Percentiles rank a stretch among this genome's conserved stretches.
Conservation (phyloP, 306 rosid species). For the Medicago lupulina region DNA sequence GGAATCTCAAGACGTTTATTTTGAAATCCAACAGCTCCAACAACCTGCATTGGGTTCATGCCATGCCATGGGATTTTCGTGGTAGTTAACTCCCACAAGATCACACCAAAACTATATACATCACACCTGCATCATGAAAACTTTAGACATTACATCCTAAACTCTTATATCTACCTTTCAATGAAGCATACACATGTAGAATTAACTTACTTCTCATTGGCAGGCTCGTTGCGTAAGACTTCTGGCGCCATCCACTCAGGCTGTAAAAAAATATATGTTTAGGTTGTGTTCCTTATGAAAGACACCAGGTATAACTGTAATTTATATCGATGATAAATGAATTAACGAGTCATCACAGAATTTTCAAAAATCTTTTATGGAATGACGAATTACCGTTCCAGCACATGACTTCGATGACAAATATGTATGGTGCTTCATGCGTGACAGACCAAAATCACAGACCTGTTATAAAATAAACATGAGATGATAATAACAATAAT, state of each 20-base stretch:
- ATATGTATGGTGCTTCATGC: conserved; percentile 89
- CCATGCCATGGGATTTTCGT: conserved; percentile 87
- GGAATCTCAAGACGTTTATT: conserved; percentile 95
- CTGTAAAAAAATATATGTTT: conserved; percentile 59
- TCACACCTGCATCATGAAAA: conserved; percentile 87
- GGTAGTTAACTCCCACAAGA: conserved; percentile 92
- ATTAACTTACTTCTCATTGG: conserved; percentile 84
- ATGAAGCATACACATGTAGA: conserved; percentile 10
- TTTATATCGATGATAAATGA: conserved; percentile 31
- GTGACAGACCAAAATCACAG: conserved; percentile 97
- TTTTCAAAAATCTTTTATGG: conserved; percentile 16
- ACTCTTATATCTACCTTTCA: conserved; percentile 24
- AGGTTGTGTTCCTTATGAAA: conserved; percentile 20
- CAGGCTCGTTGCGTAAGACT: conserved; percentile 92
- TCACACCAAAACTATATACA: conserved; percentile 97
- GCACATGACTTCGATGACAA: conserved; percentile 97
- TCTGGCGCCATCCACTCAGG: conserved; percentile 99
- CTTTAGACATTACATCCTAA: conserved; percentile 34
- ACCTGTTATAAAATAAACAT: conserved; percentile 62
- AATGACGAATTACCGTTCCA: conserved; percentile 83
- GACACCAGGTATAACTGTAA: conserved; percentile 3
- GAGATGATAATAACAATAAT: background rate
- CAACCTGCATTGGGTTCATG: conserved; percentile 99
- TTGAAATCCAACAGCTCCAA: conserved; percentile 99
- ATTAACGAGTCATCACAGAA: conserved; percentile 30